Base-by-base conservation (phyloP, 106 monocot genomes). In the Platanthera zijinensis region DNA sequence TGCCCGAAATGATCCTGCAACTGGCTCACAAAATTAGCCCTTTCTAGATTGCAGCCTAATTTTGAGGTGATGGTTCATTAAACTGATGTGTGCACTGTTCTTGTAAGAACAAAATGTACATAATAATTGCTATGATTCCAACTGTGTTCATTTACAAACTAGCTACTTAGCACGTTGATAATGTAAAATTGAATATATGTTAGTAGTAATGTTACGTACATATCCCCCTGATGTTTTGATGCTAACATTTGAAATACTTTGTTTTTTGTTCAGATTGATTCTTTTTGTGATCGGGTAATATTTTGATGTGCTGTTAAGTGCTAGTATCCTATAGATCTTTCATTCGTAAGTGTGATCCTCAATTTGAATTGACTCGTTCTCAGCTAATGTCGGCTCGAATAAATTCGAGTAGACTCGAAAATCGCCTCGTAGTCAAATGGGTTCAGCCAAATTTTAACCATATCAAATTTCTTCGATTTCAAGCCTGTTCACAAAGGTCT, bases 21-120 rank as follows among this genome's bases (percentile, higher is more conserved):
- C 77, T 88, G 72, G 92, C 92, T 76, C 75, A 79, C 57, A 84
- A 76, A 74, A 82, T 92, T 17, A 92, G 92, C 63, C 92, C 92
- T 8, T 92, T 92, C 72, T 91, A 56, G 71, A 74, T 17, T 17
- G 64, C 22, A 68, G 8, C 62, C 8, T 54, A 69, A 48, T 80
- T 21, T 61, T 18, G 82, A 80, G 82, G 76, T 76, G 73, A 77
- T 57, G 48, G 52, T 59, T 51, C 32, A 66, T 8, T 11, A 66
- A 66, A 32, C 32, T 32, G 9, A 2, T 66, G 9, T 32, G 32
- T 66, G 66, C 64, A 66, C 66, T 66, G 66, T 32, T 66, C 32
- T 66, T 66, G 32, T 10, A 32, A 32, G 66, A 25, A 30, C 1
- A 66, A 66, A 0, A 12, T 4, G 25, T 66, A 66, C 66, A 10